These are phyloP conservation scores for Kalaharituber pfeilii DNA, from an alignment of 2,329 filamentous ascomycete species.

Conservation along the genomic window DNA sequence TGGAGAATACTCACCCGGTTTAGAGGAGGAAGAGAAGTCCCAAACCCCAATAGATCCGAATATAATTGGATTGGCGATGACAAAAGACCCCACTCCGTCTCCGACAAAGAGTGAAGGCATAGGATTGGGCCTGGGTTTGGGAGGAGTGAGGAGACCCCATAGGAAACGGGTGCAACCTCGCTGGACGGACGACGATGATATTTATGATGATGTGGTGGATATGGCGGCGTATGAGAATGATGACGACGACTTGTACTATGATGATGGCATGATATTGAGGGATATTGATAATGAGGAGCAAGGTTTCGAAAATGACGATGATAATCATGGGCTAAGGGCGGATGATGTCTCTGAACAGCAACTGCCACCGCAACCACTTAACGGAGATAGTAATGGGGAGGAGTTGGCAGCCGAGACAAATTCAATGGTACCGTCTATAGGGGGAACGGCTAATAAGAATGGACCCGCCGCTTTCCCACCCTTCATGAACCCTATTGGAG, in stretches of 20 bases:
- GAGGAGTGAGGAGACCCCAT: background rate
- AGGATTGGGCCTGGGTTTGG: background rate
- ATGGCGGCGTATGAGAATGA: conserved; percentile 21
- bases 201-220: conserved; percentile 8
- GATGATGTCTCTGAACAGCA: background rate
- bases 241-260: conserved; percentile 53
- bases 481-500: conserved; percentile 19
- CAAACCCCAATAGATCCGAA: conserved; percentile 31
- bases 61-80: conserved; percentile 39
- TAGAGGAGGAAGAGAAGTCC: conserved; percentile 39
- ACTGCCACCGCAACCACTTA: background rate
- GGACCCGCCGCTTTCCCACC: conserved; percentile 11
- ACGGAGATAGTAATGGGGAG: background rate
- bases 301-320: background rate
- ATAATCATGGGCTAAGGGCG: background rate
- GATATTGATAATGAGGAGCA: conserved; percentile 30
- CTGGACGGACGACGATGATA: conserved; percentile 10
- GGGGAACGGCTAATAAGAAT: background rate
- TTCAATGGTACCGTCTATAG: background rate
- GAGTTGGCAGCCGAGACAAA: background rate
- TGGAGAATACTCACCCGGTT: conserved; percentile 27
- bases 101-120: background rate
- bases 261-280: conserved; percentile 43
- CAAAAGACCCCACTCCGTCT: conserved; percentile 31
- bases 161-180: background rate